phyloP scores from a whole-genome alignment of 1,284 basidiomycete genomes.

The Ganoderma meredithae region DNA sequence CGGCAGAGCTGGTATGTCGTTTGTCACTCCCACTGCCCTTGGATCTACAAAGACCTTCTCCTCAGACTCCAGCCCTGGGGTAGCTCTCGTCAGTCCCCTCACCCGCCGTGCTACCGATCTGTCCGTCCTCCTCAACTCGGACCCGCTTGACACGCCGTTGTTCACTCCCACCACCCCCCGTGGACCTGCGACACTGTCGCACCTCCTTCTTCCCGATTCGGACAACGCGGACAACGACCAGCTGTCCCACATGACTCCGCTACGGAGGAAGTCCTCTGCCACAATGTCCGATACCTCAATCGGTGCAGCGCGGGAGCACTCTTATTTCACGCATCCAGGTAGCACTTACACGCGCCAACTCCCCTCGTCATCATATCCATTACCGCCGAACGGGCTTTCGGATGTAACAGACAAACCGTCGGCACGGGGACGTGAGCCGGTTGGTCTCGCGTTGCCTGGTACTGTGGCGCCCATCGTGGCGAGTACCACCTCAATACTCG shows the following conservation, averaged over 20 bases:
- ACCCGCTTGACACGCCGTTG: conserved; percentile 52
- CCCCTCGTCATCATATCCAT: conserved; percentile 20
- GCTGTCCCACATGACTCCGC: conserved; percentile 40
- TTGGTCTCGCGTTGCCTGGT: conserved; percentile 29
- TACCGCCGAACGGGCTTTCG: conserved; percentile 13
- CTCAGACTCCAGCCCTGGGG: conserved; percentile 30
- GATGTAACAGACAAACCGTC: conserved; percentile 5
- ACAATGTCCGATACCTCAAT: conserved; percentile 23
- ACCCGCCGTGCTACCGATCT: conserved; percentile 72
- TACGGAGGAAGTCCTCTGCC: conserved; percentile 39
- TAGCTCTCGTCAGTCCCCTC: conserved; percentile 44
- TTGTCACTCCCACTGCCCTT: conserved; percentile 28
- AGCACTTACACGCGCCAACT: conserved; percentile 26
- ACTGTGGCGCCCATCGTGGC: conserved; percentile 16
- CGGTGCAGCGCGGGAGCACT: conserved; percentile 24
- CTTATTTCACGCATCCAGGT: conserved; percentile 38
- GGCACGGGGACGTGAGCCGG: conserved; percentile 19
- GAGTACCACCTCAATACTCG: conserved; percentile 24
- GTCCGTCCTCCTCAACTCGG: conserved; percentile 71
- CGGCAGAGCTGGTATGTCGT: conserved; percentile 29
- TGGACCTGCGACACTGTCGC: conserved; percentile 54
- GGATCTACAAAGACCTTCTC: conserved; percentile 26
- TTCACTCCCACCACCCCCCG: conserved; percentile 47
- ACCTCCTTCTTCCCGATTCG: conserved; percentile 53
- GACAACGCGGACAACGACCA: conserved; percentile 41